Evolutionary conservation across 2,329 filamentous ascomycete genomes (phyloP).

Genomic region (Colletotrichum cereale): DNA sequence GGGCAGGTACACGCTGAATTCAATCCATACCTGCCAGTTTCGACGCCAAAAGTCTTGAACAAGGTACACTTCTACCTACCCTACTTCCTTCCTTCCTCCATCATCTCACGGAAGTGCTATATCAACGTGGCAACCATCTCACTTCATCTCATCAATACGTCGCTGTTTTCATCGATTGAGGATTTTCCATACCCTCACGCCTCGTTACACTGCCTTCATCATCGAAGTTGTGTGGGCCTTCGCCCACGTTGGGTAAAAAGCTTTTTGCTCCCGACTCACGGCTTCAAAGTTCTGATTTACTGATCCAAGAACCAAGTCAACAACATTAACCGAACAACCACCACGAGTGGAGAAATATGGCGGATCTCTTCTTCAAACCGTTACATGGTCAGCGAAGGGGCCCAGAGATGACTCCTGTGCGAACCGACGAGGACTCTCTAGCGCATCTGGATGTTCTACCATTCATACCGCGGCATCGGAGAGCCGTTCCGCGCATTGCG

Average conservation of each 20-base stretch:
- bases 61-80: neutral
- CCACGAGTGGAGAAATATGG: neutral
- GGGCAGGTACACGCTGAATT: neutral
- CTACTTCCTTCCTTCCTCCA: neutral
- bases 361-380: neutral
- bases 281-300: neutral
- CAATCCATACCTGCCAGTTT: neutral
- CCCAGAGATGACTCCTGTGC: neutral
- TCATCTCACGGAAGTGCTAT: neutral
- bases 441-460: neutral
- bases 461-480: neutral
- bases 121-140: neutral
- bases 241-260: neutral
- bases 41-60: neutral
- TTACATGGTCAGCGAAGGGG: constrained; percentile 1
- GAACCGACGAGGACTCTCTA: neutral
- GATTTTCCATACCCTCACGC: neutral
- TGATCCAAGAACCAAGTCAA: neutral
- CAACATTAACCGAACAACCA: neutral
- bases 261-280: neutral
- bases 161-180: too few relatives aligned
- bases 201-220: neutral
- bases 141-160: too few relatives aligned
- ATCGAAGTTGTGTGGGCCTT: neutral
- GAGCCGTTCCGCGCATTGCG: constrained; percentile 21